These are phyloP conservation scores for Boletus chippewaensis DNA, from an alignment of 1,284 basidiomycete genomes.

Conservation along the genomic window DNA sequence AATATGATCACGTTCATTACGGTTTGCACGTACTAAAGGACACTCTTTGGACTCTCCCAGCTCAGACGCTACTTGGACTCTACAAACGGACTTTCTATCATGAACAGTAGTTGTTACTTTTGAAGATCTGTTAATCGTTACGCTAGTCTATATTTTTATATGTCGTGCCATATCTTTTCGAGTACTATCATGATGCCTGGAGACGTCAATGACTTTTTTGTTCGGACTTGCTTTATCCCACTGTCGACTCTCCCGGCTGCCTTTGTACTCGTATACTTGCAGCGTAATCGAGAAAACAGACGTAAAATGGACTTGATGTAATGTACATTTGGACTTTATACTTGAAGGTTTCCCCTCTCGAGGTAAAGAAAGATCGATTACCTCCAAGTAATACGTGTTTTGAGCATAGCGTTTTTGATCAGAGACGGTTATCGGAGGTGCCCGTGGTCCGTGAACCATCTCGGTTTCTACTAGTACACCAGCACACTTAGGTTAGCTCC, in stretches of 20 bases:
- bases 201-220: background rate
- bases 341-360: too few relatives aligned
- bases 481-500: too few relatives aligned
- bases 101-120: conserved; percentile 16
- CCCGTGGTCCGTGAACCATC: too few relatives aligned
- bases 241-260: background rate
- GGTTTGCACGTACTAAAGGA: conserved; percentile 20
- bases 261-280: conserved; percentile 1
- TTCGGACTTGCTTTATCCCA: conserved; percentile 11
- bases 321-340: conserved; percentile 11
- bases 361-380: too few relatives aligned
- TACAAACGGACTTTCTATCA: conserved; percentile 23
- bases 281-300: conserved; percentile 16
- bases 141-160: conserved; percentile 27
- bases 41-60: conserved; percentile 17
- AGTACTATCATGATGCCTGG: conserved; percentile 7
- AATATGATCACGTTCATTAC: conserved; percentile 17
- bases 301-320: conserved; percentile 16
- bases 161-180: conserved; percentile 17
- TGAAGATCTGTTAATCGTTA: conserved; percentile 25
- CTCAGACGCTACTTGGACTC: conserved; percentile 20
- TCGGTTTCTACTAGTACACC: too few relatives aligned
- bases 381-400: too few relatives aligned
- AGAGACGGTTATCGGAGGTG: too few relatives aligned
- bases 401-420: too few relatives aligned